Conservation (phyloP, 1,284 basidiomycete genomes). For the Cutaneotrichosporon sp. region DNA sequence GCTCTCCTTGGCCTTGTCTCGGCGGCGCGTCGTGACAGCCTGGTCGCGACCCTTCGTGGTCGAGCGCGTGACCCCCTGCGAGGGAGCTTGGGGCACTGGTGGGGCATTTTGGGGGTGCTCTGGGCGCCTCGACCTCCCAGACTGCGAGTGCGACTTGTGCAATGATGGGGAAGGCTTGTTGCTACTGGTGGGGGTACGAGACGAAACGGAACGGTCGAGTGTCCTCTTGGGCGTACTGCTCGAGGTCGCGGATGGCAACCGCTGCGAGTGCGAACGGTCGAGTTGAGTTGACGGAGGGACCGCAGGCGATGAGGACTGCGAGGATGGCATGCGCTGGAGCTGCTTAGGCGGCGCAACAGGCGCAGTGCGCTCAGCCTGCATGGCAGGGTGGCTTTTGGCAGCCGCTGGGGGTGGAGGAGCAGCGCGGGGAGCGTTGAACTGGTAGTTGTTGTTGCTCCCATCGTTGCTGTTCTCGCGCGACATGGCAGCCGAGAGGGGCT, state of each 20-base stretch:
- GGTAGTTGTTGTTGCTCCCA: slow-evolving; percentile 14
- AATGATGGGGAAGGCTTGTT: slow-evolving; percentile 34
- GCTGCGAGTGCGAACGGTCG: slow-evolving; percentile 11
- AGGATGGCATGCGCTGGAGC: slow-evolving; percentile 19
- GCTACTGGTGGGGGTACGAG: slow-evolving; percentile 38
- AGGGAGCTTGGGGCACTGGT: background rate
- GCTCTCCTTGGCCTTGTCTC: slow-evolving; percentile 85
- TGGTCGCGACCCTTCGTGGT: slow-evolving; percentile 31
- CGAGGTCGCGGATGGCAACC: background rate
- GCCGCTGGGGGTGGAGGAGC: slow-evolving; percentile 21
- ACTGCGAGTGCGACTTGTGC: slow-evolving; percentile 45
- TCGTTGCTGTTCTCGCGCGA: slow-evolving; percentile 48
- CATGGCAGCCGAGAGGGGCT: slow-evolving; percentile 38
- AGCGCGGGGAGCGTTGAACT: slow-evolving; percentile 20
- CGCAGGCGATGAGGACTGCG: slow-evolving; percentile 16
- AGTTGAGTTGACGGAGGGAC: background rate
- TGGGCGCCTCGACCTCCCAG: slow-evolving; percentile 30
- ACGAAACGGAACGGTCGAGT: slow-evolving; percentile 55
- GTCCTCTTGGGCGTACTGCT: slow-evolving; percentile 32
- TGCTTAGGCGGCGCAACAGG: slow-evolving; percentile 10
- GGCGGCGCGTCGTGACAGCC: slow-evolving; percentile 69
- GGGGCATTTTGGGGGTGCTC: slow-evolving; percentile 22
- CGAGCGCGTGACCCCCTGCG: slow-evolving; percentile 16
- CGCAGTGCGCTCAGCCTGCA: slow-evolving; percentile 25
- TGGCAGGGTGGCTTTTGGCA: slow-evolving; percentile 1